Evolutionary conservation across 2,329 filamentous ascomycete species (phyloP).

Genomic region (Ceratocystiopsis minuta): DNA sequence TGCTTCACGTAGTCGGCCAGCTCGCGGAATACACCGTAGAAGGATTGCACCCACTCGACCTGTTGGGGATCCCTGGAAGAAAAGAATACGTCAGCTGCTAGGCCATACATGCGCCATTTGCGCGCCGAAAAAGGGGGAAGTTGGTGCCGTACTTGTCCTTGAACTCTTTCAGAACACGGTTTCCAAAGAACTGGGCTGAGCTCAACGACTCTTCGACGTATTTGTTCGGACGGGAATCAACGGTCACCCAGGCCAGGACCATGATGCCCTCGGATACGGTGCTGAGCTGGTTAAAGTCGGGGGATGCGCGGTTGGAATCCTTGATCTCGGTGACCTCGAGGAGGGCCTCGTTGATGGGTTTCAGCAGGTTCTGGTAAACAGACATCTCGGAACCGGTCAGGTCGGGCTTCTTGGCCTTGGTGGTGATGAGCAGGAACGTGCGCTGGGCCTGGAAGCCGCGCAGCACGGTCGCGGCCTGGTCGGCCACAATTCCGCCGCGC

Average conservation of each 20-base stretch:
- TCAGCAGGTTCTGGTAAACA: constrained; percentile 58
- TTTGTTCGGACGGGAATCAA: constrained; percentile 67
- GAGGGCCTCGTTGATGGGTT: constrained; percentile 71
- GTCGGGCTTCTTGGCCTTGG: constrained; percentile 84
- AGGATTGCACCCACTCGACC: constrained; percentile 79
- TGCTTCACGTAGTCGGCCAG: constrained; percentile 72
- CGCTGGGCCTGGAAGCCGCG: constrained; percentile 68
- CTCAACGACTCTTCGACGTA: constrained; percentile 70
- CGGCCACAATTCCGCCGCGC: constrained; percentile 58
- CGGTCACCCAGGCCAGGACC: constrained; percentile 76
- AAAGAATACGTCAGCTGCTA: background rate
- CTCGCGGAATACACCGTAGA: constrained; percentile 76
- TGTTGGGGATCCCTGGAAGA: constrained; percentile 52
- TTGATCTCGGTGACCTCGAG: constrained; percentile 63
- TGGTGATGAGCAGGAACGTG: constrained; percentile 72
- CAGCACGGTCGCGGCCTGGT: constrained; percentile 47
- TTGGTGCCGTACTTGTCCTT: constrained; percentile 44
- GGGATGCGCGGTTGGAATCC: constrained; percentile 60
- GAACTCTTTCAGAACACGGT: constrained; percentile 78
- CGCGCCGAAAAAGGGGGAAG: no score
- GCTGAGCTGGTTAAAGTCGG: constrained; percentile 64
- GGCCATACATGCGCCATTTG: background rate
- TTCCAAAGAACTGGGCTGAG: constrained; percentile 84
- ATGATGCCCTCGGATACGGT: constrained; percentile 82
- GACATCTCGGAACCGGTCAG: constrained; percentile 39